Percentiles rank a stretch among this genome's conserved stretches.
Evolutionary conservation across 805 yeast genomes (phyloP).

Genomic region (Ogataea ganodermae): DNA sequence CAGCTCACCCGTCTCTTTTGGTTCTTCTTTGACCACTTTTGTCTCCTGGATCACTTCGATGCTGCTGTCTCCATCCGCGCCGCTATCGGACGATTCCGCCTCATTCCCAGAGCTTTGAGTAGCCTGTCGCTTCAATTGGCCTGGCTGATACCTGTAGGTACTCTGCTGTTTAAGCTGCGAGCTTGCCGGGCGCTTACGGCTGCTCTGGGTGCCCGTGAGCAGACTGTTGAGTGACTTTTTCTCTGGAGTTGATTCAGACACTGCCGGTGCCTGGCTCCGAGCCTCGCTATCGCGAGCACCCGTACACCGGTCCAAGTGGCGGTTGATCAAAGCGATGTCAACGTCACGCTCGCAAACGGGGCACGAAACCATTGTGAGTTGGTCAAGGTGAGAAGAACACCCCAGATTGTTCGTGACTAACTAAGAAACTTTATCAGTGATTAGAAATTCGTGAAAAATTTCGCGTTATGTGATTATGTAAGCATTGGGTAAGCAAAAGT

Average conservation of each 20-base stretch:
- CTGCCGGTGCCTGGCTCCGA: slow-evolving; percentile 12
- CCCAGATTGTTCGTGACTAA: no score
- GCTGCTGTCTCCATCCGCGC: slow-evolving; percentile 6
- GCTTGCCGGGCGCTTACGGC: slow-evolving; percentile 5
- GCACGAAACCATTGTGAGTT: slow-evolving; percentile 34
- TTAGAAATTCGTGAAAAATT: neutral
- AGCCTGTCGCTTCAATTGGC: slow-evolving; percentile 10
- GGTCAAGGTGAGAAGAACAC: neutral
- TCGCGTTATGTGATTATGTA: slow-evolving; percentile 1
- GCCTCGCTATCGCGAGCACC: slow-evolving; percentile 6
- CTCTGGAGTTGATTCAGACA: neutral
- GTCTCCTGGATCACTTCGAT: neutral
- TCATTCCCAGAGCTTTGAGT: slow-evolving; percentile 5
- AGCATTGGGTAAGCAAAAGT: neutral
- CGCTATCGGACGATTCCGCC: neutral
- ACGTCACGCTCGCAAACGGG: slow-evolving; percentile 37
- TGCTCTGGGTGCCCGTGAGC: slow-evolving; percentile 16
- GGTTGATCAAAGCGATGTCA: slow-evolving; percentile 32
- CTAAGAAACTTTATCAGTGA: no score
- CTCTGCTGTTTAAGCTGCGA: slow-evolving; percentile 12
- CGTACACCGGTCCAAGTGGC: slow-evolving; percentile 38
- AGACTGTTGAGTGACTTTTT: slow-evolving; percentile 19
- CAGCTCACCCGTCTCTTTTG: slow-evolving; percentile 2
- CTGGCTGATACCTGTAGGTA: slow-evolving; percentile 18
- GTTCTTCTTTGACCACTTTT: neutral